A percentile compares a stretch with the other conserved stretches of the same genome.
Conservation (phyloP, 495 filamentous ascomycete species). For the Lineolata rhizophorae region DNA sequence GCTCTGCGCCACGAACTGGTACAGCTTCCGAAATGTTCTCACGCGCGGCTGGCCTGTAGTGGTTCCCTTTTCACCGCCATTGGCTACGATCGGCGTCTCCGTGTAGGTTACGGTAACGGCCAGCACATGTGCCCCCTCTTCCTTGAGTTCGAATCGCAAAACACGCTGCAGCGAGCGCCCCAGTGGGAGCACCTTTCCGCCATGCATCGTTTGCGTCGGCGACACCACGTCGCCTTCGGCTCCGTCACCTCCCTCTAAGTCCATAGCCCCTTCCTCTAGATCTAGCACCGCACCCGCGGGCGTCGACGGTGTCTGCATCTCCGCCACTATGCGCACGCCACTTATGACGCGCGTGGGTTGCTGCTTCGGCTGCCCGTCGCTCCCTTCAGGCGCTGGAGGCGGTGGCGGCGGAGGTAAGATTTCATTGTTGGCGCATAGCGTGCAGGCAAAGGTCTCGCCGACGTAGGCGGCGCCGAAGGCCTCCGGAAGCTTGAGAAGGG, state of each 20-base stretch:
- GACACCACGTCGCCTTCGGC: no score
- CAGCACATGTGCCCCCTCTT: conserved; percentile 82
- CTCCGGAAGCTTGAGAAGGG: conserved; percentile 68
- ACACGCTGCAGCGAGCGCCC: conserved; percentile 64
- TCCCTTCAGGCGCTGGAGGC: no score
- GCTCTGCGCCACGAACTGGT: conserved; percentile 84
- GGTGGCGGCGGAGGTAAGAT: no score
- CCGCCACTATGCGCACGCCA: conserved; percentile 62
- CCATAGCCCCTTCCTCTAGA: conserved; percentile 17
- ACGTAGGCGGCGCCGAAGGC: conserved; percentile 89
- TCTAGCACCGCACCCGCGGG: conserved; percentile 29
- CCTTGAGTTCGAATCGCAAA: conserved; percentile 68
- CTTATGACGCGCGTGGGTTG: conserved; percentile 26
- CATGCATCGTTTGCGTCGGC: no score
- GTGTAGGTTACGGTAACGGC: conserved; percentile 91
- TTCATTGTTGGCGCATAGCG: conserved; percentile 86
- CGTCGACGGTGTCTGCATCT: conserved; percentile 78
- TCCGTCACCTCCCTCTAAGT: conserved; percentile 11
- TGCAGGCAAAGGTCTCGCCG: conserved; percentile 85
- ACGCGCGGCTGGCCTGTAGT: conserved; percentile 29
- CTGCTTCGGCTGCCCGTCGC: conserved; percentile 20
- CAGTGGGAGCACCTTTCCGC: conserved; percentile 32
- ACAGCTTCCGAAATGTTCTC: conserved; percentile 82
- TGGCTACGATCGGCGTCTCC: conserved; percentile 26
- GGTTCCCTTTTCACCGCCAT: conserved; percentile 15